Percentiles rank a stretch among this genome's conserved stretches.
Conservation (phyloP, 768 basidiomycete species). For the Mycena sanguinolenta region DNA sequence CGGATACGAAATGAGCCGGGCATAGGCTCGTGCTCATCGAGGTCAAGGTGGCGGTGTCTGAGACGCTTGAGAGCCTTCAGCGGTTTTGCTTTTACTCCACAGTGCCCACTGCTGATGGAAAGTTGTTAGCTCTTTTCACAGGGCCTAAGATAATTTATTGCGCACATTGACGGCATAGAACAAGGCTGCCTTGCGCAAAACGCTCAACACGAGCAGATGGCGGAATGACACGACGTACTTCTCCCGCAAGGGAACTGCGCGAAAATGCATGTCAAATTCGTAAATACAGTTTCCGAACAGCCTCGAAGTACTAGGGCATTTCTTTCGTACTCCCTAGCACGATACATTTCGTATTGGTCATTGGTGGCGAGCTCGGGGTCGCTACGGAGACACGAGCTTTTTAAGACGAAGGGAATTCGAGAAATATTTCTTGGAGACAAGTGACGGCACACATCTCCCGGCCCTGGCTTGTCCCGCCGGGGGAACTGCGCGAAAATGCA, state of each 20-base stretch:
- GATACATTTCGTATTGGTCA: conserved; percentile 30
- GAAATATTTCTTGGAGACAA: background rate
- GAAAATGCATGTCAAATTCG: conserved; percentile 12
- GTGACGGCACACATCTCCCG: conserved; percentile 2
- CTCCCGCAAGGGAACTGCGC: conserved; percentile 61
- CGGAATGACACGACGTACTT: conserved; percentile 53
- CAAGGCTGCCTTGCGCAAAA: conserved; percentile 72
- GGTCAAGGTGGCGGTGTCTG: conserved; percentile 78
- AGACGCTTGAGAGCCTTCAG: conserved; percentile 77
- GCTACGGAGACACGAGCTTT: conserved; percentile 4
- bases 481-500: conserved; percentile 49
- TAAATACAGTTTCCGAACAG: too few relatives aligned
- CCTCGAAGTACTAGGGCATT: background rate
- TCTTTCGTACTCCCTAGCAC: conserved; percentile 29
- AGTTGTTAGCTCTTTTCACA: too few relatives aligned
- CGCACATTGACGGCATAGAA: conserved; percentile 82
- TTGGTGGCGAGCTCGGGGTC: background rate
- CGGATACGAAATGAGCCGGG: conserved; percentile 14
- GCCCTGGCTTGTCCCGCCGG: background rate
- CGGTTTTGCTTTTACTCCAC: conserved; percentile 77
- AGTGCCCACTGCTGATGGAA: conserved; percentile 70
- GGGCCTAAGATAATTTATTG: too few relatives aligned
- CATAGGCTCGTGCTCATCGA: conserved; percentile 94
- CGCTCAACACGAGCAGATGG: conserved; percentile 3
- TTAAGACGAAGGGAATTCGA: background rate